Evolutionary conservation across 495 filamentous ascomycete species (phyloP), one percentile per base, ranked within the genome.

Genomic region (Lasiosphaeria ovina): DNA sequence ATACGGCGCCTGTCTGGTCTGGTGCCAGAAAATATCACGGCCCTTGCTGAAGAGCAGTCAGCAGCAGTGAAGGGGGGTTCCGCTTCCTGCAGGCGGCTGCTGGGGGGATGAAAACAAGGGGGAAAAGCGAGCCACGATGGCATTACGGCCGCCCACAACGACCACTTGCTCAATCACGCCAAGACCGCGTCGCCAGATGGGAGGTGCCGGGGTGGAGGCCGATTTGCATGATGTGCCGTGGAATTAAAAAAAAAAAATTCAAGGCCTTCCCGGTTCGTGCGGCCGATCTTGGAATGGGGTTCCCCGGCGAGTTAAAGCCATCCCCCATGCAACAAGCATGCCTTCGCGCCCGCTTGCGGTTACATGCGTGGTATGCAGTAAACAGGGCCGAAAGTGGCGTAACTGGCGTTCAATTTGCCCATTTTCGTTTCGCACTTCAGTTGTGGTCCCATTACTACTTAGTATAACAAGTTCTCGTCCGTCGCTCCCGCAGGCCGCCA

Each of bases 211-310:
- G 12, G 44, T 47, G 44, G 44, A 47, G 44, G 62, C 17, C 17
- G 53, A 57, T 63, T 55, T 59, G 67, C 69, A 67, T 69, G 67
- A 71, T 69, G 62, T 67, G 63, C 69, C 62, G 64, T 53, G 44
- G 24, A 24, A 24, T 24, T 24, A 24, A 24, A 24, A 24, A 24
- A 24, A 24, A 64, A 53, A 65, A 68, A 68, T 62, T 63, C 60
- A 63, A 58, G 67, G 61, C 59, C 59, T 58, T 64, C 61, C 64
- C 51, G 60, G 59, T 63, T 61, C 42, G 35, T 35, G 10, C 42
- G 17, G 36, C 48, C 55, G 58, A 60, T 61, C 61, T n/a, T 58
- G 62, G 61, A 35, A 61, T 65, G 69, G 59, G 51, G 63, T 58
- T 36, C 31, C 60, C 51, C 51, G 45, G 51, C 14, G 7, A 36